Evolutionary conservation across 345 rosid genomes (phyloP).

Genomic region (Syzygium grande): DNA sequence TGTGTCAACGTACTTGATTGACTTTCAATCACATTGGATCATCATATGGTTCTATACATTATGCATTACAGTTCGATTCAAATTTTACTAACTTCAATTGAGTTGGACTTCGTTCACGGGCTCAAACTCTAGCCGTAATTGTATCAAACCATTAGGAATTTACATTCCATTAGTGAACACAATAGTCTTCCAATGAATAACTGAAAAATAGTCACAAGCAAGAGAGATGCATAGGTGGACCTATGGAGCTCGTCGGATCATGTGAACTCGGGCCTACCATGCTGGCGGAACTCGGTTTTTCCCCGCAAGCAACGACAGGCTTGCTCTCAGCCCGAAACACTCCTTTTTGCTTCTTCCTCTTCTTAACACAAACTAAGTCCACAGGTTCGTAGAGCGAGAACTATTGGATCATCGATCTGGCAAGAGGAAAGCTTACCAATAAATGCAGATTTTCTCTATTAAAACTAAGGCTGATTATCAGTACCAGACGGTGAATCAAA

Average conservation of each 20-base stretch:
- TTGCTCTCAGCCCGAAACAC: not conserved
- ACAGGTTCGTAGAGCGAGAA: not conserved
- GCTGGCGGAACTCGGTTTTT: not conserved
- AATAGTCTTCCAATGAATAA: not conserved
- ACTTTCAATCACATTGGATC: not conserved
- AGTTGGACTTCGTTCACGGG: not conserved
- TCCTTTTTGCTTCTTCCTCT: not conserved
- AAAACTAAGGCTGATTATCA: not conserved
- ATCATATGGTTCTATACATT: not conserved
- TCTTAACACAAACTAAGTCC: not conserved
- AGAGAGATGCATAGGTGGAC: not conserved
- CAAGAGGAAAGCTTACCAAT: not conserved
- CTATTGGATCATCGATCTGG: not conserved
- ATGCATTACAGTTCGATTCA: not conserved
- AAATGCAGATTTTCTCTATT: not conserved
- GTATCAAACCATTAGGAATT: not conserved
- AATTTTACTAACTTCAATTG: not conserved
- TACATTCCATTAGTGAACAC: not conserved
- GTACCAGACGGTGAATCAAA: not conserved
- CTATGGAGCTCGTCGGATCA: not conserved
- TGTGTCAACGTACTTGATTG: not conserved
- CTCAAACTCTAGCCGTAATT: rapidly evolving
- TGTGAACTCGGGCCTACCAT: not conserved
- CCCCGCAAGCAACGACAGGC: not conserved
- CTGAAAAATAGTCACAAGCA: not conserved